Conservation (phyloP, 2,329 filamentous ascomycete species). For the Aureobasidium melanogenum region DNA sequence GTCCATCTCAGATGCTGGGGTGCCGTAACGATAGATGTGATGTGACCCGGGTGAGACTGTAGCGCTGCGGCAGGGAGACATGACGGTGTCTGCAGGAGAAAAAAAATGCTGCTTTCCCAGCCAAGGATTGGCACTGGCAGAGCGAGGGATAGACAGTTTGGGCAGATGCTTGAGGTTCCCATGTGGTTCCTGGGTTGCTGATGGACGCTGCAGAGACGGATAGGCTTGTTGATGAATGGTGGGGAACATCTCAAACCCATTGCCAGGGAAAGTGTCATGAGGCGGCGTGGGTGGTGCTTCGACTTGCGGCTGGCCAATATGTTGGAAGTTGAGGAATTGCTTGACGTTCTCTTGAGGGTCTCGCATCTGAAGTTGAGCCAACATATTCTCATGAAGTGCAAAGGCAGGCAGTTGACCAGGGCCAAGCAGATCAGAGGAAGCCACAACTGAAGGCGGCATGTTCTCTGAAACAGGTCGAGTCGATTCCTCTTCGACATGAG, state of each 20-base stretch:
- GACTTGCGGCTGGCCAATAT: constrained; percentile 34
- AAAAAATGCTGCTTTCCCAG: constrained; percentile 20
- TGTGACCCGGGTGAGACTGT: constrained; percentile 40
- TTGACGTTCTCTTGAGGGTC: constrained; percentile 90
- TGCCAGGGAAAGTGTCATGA: constrained; percentile 31
- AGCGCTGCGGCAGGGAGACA: constrained; percentile 38
- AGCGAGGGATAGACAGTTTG: constrained; percentile 46
- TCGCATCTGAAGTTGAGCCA: constrained; percentile 59
- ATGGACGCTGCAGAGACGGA: constrained; percentile 30
- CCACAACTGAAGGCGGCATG: constrained; percentile 58
- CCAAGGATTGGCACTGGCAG: constrained; percentile 29
- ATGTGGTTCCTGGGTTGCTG: constrained; percentile 35
- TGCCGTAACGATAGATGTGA: constrained; percentile 65
- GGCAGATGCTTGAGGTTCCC: constrained; percentile 48
- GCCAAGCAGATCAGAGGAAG: constrained; percentile 83
- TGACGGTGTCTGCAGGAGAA: constrained; percentile 19
- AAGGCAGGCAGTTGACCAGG: constrained; percentile 56
- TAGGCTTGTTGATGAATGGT: constrained; percentile 23
- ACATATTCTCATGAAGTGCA: constrained; percentile 60
- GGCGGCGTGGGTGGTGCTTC: constrained; percentile 62
- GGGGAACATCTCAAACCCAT: constrained; percentile 45
- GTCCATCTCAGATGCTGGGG: constrained; percentile 85
- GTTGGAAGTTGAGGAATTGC: constrained; percentile 83
- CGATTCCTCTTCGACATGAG: constrained; percentile 13
- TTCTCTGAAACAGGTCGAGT: constrained; percentile 64